These are phyloP conservation scores for Nemania sp. DNA, from an alignment of 2,329 filamentous ascomycete genomes.

Conservation along the genomic window DNA sequence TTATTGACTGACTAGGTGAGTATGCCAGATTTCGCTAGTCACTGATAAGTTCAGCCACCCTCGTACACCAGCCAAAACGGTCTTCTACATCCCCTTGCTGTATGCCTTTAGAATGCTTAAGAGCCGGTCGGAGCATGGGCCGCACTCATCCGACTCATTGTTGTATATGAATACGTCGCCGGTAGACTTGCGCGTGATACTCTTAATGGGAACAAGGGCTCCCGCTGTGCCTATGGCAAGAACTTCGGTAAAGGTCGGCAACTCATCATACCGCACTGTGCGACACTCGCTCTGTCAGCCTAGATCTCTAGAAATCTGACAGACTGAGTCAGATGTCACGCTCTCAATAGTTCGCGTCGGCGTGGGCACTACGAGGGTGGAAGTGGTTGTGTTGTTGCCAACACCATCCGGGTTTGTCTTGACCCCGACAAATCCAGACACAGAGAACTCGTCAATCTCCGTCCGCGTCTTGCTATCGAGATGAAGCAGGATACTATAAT, in stretches of 20 bases:
- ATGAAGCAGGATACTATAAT: constrained; percentile 3
- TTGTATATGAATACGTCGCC: constrained; percentile 1
- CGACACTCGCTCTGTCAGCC: constrained; percentile 1
- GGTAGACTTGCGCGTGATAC: constrained; percentile 3
- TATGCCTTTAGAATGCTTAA: neutral
- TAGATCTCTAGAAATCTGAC: neutral
- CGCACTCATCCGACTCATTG: neutral
- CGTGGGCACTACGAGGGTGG: neutral
- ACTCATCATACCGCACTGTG: neutral
- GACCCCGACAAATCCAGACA: constrained; percentile 1
- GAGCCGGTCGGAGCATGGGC: neutral
- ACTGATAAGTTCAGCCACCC: neutral
- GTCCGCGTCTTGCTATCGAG: neutral
- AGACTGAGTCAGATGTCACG: constrained; percentile 1
- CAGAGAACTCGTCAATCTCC: constrained; percentile 11
- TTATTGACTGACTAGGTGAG: no score
- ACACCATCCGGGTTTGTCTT: neutral
- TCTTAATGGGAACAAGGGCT: neutral
- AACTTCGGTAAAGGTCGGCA: neutral
- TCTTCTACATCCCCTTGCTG: constrained; percentile 6
- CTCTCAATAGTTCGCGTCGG: neutral
- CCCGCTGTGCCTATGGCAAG: neutral
- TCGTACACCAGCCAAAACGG: constrained; percentile 3
- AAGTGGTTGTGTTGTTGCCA: neutral
- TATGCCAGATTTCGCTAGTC: neutral